Base-by-base conservation (phyloP, 2,329 filamentous ascomycete genomes). In the Fusarium phyllophilum region DNA sequence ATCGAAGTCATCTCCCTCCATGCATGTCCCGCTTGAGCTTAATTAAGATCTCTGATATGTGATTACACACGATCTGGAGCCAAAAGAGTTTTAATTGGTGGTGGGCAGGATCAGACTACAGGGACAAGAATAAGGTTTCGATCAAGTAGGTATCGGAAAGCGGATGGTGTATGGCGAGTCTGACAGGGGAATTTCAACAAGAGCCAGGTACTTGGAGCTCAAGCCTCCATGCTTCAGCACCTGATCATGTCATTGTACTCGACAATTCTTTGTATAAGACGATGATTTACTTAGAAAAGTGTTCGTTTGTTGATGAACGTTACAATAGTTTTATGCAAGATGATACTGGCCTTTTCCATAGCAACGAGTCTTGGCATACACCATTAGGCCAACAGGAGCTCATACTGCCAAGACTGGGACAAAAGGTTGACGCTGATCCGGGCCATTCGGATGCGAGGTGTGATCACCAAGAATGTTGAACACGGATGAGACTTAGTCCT, bases 391-490 rank as follows among this genome's bases (percentile, higher is more conserved):
- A 34, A 31, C 3, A 18, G 24, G 38, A 11, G 8, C 6, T 46
- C 29, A 18, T 22, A 13, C 46, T 46, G 31, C 26, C 8, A 45
- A n/a, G 8, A 17, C 11, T 20, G 15, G 48, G 55, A 66, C 61
- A 34, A 13, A 6, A 17, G 2, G 18, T 7, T 2, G 15, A 20
- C 8, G 62, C 26, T 22, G 62, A 68, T 72, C 58, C 62, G 67
- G 71, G 14, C n/a, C 8, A 14, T 9, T 65, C 71, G 67, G 58
- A 55, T 64, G 15, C 6, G 22, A 41, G 7, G 20, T 57, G 15
- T 36, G 22, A 22, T 6, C 22, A 22, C 1, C 6, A 51, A 51
- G 42, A 58, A 58, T 36, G 56, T 15, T n/a, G 2, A 42, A 48
- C 34, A 14, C n/a, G 42, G 38, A 48, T 49, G 15, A 20, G 49